Percentiles rank a stretch among this genome's conserved stretches.
Evolutionary conservation across 208 protist genomes (phyloP).

Genomic region (Leishmania amazonensis): DNA sequence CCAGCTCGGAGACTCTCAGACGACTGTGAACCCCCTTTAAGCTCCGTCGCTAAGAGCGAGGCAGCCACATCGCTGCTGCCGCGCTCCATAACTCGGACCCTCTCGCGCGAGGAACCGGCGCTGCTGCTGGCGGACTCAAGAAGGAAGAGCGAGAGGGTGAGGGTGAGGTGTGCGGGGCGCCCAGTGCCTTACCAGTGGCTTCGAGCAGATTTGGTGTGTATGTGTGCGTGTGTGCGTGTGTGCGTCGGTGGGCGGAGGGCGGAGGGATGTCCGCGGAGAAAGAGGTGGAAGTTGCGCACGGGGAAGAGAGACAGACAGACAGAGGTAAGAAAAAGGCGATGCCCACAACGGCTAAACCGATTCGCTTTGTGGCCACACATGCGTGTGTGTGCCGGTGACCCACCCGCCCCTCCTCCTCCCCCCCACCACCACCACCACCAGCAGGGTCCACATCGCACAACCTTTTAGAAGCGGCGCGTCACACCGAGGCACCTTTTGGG

Average conservation of each 20-base stretch:
- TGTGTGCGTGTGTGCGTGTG: neutral
- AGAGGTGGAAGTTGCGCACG: neutral
- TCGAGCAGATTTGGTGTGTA: neutral
- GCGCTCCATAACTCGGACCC: slow-evolving; percentile 6
- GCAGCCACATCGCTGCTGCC: slow-evolving; percentile 15
- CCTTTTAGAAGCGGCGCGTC: neutral
- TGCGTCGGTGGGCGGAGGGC: neutral
- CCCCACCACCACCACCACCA: too few relatives aligned
- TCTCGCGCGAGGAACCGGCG: too few relatives aligned
- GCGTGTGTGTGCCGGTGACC: neutral
- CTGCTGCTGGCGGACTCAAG: too few relatives aligned
- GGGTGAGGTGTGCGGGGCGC: neutral
- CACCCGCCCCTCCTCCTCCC: neutral
- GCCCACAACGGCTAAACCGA: neutral
- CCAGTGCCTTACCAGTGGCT: neutral
- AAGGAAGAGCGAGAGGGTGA: neutral
- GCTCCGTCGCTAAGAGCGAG: slow-evolving; percentile 21
- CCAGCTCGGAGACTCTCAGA: neutral
- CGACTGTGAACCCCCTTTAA: neutral
- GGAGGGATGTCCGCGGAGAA: neutral
- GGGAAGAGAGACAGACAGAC: neutral
- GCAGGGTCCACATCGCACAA: neutral
- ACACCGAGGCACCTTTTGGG: neutral
- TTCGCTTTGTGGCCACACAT: neutral
- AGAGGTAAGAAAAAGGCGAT: neutral